Evolutionary conservation across 345 rosid genomes (phyloP).

Genomic region (Garcia nutans): DNA sequence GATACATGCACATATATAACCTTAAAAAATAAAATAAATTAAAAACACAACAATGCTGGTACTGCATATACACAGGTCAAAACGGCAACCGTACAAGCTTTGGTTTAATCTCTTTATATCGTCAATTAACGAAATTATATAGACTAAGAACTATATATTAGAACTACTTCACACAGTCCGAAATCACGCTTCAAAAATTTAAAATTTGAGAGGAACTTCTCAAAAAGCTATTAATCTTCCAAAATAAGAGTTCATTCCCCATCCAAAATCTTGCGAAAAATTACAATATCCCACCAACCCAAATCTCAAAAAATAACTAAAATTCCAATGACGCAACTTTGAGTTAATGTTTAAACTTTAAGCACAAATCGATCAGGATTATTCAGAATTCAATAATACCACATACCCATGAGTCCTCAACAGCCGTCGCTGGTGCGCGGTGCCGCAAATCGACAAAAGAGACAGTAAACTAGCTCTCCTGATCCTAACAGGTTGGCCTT

Average conservation of each 20-base stretch:
- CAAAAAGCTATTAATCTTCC: background rate
- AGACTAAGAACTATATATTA: background rate
- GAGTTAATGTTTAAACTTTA: background rate
- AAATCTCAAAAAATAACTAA: background rate
- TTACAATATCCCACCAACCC: background rate
- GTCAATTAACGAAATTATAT: too few species aligned
- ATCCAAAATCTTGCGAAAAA: background rate
- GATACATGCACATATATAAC: background rate
- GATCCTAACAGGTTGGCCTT: slow-evolving; percentile 76
- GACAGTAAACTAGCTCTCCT: slow-evolving; percentile 81
- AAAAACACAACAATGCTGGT: background rate
- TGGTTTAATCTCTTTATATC: background rate
- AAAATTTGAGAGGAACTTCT: slow-evolving; percentile 1
- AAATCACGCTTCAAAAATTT: background rate
- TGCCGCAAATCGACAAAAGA: slow-evolving; percentile 68
- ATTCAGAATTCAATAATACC: background rate
- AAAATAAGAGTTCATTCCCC: background rate
- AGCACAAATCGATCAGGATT: slow-evolving; percentile 4
- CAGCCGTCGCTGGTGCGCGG: slow-evolving; percentile 73
- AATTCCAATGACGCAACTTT: background rate
- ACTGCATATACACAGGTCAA: background rate
- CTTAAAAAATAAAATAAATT: too few species aligned
- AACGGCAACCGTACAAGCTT: background rate
- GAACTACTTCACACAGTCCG: background rate
- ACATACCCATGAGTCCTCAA: slow-evolving; percentile 74